Evolutionary conservation across 768 basidiomycete species (phyloP), one percentile per base, ranked within the genome.

Genomic region (Panus rudis): DNA sequence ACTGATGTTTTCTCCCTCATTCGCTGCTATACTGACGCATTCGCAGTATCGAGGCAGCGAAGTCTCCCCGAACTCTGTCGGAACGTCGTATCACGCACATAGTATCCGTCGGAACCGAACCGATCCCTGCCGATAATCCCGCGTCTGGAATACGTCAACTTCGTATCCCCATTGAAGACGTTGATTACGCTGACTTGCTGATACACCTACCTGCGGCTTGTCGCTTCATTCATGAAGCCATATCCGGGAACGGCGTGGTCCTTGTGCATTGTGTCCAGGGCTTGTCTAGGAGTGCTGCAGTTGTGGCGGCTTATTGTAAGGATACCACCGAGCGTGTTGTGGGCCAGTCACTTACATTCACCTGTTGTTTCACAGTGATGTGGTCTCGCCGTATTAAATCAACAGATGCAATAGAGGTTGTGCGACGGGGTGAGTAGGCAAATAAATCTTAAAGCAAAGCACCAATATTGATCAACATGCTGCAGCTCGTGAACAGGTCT

Each of bases 51-150:
- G 68, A 73, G 52, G 81, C 84, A 39, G 84, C 85, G 23, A 72
- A 72, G 51, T 84, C 84, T 26, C 74, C 83, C 20, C 75, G 83
- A 57, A 75, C 79, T 42, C 69, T 87, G 61, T 71, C 76, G 39
- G 84, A 87, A 60, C 78, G 79, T 52, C 76, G 76, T 47, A 82
- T 90, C 48, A 85, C 84, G 4, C 87, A 90, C 62, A 78, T 89
- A 39, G 60, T 90, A 14, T 88, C 85, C 35, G 84, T 87, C 42
- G 88, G 87, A 55, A 60, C 65, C 26, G 87, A 90, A 45, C 69
- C 70, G 4, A 83, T 85, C 39, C 82, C 83, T 33, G 77, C 81
- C 37, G 84, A 86, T 50, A 59, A 76, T 21, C 79, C 81, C 19
- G 75, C 78, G 54, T 84, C 81, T 47, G 83, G 82, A 17, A 71